These are phyloP conservation scores for Vinca minor DNA, from an alignment of 257 asterid species.

Conservation along the genomic window DNA sequence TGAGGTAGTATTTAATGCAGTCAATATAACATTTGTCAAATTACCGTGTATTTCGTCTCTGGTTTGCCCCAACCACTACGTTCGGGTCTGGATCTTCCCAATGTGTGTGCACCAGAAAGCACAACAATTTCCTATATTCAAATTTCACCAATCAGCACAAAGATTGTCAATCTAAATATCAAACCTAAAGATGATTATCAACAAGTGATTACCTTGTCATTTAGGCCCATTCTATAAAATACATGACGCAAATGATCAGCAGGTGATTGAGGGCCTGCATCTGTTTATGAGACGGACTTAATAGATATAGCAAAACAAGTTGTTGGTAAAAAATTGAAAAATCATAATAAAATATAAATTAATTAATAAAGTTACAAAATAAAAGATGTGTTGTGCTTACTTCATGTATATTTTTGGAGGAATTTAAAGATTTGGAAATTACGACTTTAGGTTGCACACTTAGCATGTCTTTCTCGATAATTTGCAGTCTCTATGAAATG, in stretches of 20 bases:
- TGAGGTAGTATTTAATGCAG: neutral
- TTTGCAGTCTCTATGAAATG: neutral
- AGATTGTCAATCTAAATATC: conserved; percentile 11
- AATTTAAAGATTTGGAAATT: neutral
- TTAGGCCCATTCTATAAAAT: conserved; percentile 88
- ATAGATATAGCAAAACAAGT: neutral
- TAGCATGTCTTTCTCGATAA: neutral
- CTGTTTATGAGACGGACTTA: conserved; percentile 34
- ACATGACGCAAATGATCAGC: conserved; percentile 90
- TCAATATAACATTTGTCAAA: neutral
- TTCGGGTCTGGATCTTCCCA: conserved; percentile 94
- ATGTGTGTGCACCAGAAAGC: conserved; percentile 96
- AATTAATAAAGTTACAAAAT: too few species aligned
- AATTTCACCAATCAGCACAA: conserved; percentile 11
- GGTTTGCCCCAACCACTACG: conserved; percentile 99
- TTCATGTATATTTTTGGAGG: neutral
- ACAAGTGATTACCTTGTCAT: conserved; percentile 58
- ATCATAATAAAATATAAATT: too few species aligned
- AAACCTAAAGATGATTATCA: conserved; percentile 5
- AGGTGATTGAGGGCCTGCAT: conserved; percentile 98
- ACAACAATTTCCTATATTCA: conserved; percentile 85
- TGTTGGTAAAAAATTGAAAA: neutral
- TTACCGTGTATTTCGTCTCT: conserved; percentile 87
- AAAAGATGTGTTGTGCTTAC: neutral
- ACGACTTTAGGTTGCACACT: too few species aligned